Percentiles rank a stretch among this genome's conserved stretches.
Conservation (phyloP, 2,329 filamentous ascomycete species). For the Penicillium decumbens region DNA sequence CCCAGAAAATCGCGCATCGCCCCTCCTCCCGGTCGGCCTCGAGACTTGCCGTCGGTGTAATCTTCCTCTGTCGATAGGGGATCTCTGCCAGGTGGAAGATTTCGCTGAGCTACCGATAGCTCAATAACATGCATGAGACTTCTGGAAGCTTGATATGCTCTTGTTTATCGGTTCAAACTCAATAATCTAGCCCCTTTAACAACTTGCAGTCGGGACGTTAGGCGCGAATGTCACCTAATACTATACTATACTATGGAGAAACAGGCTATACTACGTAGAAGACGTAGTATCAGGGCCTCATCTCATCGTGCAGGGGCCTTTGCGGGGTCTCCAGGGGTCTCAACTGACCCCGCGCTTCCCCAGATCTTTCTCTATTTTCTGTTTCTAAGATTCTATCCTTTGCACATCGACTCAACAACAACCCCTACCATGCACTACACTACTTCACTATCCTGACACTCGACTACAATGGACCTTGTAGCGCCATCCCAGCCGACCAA, state of each 20-base stretch:
- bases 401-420: neutral
- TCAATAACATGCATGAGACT: neutral
- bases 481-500: conserved; percentile 20
- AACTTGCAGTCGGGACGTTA: neutral
- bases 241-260: no score
- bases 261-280: neutral
- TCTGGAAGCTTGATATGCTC: conserved; percentile 6
- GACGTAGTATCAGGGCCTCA: conserved; percentile 3
- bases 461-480: conserved; percentile 22
- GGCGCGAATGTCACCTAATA: conserved; percentile 2
- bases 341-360: conserved; percentile 14
- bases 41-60: neutral
- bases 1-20: conserved; percentile 15
- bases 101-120: conserved; percentile 8
- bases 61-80: conserved; percentile 5
- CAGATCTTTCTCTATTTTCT: conserved; percentile 9
- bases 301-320: conserved; percentile 13
- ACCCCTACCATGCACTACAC: conserved; percentile 1
- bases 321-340: conserved; percentile 9
- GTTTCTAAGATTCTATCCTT: neutral
- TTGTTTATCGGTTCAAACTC: conserved; percentile 4
- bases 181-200: neutral
- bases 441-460: neutral
- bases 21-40: neutral
- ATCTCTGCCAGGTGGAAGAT: no score